These are phyloP conservation scores for Trametopsis cervina DNA, from an alignment of 768 basidiomycete genomes.

Conservation along the genomic window DNA sequence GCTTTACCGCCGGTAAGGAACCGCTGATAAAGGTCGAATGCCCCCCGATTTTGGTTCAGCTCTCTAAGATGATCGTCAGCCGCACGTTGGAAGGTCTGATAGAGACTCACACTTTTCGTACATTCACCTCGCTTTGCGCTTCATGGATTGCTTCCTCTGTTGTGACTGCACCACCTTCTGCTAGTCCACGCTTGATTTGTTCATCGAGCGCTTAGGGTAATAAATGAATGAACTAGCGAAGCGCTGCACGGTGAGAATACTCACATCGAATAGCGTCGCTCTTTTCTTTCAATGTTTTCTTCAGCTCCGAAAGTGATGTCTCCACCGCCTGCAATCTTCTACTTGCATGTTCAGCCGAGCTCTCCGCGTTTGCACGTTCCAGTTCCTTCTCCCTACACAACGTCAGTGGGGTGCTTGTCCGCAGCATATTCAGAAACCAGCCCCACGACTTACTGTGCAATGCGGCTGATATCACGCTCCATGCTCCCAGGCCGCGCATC, in stretches of 20 bases:
- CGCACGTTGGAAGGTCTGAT: not conserved
- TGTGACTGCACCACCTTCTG: conserved; percentile 28
- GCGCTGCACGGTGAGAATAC: conserved; percentile 9
- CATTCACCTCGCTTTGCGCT: conserved; percentile 36
- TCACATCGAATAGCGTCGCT: conserved; percentile 57
- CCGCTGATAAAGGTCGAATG: conserved; percentile 42
- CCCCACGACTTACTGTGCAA: conserved; percentile 44
- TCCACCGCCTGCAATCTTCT: conserved; percentile 58
- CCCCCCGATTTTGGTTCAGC: conserved; percentile 25
- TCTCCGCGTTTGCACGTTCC: conserved; percentile 44
- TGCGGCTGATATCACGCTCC: conserved; percentile 63
- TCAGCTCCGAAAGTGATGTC: conserved; percentile 50
- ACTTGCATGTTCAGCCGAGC: conserved; percentile 37
- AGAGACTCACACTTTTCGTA: conserved; percentile 37
- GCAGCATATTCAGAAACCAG: not conserved
- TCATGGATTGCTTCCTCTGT: conserved; percentile 45
- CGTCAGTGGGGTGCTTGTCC: not conserved
- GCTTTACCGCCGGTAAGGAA: conserved; percentile 52
- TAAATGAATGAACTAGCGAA: not conserved
- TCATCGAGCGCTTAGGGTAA: conserved; percentile 40
- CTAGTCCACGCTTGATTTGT: conserved; percentile 32
- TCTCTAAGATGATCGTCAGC: conserved; percentile 22
- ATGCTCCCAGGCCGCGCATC: conserved; percentile 58
- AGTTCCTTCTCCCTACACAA: conserved; percentile 57
- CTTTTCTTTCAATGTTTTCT: conserved; percentile 55